phyloP scores from a whole-genome alignment of 306 rosid species.

The Abrus pulchellus region DNA sequence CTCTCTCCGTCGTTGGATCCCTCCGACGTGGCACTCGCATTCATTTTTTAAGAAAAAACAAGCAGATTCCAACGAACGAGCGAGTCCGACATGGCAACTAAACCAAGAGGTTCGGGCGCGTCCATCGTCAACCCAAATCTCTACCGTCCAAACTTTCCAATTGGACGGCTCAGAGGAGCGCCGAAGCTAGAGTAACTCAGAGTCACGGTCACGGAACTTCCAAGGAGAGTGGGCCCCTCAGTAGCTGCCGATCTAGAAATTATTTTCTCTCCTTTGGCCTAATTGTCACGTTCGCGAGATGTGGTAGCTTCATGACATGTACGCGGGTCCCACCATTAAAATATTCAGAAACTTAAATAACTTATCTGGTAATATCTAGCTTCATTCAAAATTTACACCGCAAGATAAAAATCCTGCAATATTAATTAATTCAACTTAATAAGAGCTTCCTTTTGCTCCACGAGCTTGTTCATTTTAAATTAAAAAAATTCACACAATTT shows the following conservation, averaged over 20 bases:
- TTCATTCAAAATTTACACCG: conserved; percentile 52
- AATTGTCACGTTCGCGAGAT: conserved; percentile 87
- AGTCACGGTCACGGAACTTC: conserved; percentile 95
- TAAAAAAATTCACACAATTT: too few relatives aligned
- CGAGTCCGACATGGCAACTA: conserved; percentile 76
- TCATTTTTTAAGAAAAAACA: conserved; percentile 23
- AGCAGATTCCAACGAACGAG: conserved; percentile 51
- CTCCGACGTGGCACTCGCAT: conserved; percentile 65
- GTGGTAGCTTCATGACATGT: conserved; percentile 71
- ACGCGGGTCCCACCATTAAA: conserved; percentile 60
- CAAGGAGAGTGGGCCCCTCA: conserved; percentile 80
- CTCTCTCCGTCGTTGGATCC: conserved; percentile 57
- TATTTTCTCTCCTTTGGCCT: conserved; percentile 74
- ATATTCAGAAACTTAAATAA: neutral
- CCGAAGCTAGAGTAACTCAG: conserved; percentile 52
- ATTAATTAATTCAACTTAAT: too few relatives aligned
- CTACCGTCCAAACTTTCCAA: conserved; percentile 44
- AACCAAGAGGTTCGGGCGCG: conserved; percentile 62
- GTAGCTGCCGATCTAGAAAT: conserved; percentile 81
- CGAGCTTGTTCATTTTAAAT: conserved; percentile 48
- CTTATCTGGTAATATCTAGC: conserved; percentile 20
- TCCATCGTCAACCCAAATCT: conserved; percentile 39
- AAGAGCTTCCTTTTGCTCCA: conserved; percentile 43
- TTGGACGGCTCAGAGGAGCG: conserved; percentile 49
- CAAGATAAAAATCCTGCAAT: conserved; percentile 23